These are phyloP conservation scores for Dillenia suffruticosa DNA, from an alignment of 164 flowering plant genomes.

Conservation along the genomic window DNA sequence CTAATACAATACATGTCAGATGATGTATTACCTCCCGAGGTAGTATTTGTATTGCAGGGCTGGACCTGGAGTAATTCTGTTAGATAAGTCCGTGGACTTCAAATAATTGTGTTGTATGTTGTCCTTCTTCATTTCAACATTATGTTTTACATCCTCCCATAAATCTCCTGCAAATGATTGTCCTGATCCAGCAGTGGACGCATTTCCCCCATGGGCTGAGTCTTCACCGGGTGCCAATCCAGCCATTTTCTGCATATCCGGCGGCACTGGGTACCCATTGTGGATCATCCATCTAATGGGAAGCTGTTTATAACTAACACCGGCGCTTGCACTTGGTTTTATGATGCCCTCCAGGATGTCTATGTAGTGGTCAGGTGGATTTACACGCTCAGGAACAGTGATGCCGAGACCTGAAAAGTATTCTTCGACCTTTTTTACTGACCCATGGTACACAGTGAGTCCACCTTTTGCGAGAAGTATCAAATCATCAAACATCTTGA, in stretches of 20 bases:
- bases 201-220: constrained; percentile 29
- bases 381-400: constrained; percentile 82
- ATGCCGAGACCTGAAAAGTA: constrained; percentile 84
- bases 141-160: constrained; percentile 69
- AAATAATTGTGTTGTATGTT: constrained; percentile 43
- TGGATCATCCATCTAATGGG: constrained; percentile 98
- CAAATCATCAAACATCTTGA: constrained; percentile 94
- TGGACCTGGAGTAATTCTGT: constrained; percentile 60
- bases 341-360: constrained; percentile 94
- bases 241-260: constrained; percentile 58
- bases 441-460: constrained; percentile 82
- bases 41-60: constrained; percentile 66
- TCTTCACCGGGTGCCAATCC: constrained; percentile 31
- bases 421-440: constrained; percentile 94
- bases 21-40: constrained; percentile 65
- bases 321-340: constrained; percentile 45
- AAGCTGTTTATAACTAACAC: constrained; percentile 55
- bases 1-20: no score
- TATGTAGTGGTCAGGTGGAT: constrained; percentile 95
- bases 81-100: constrained; percentile 59
- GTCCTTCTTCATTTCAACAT: constrained; percentile 54
- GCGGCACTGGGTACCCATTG: constrained; percentile 84
- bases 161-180: constrained; percentile 78
- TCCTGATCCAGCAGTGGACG: constrained; percentile 21
- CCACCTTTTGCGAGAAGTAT: constrained; percentile 99